Conservation (phyloP, 1,284 basidiomycete species). For the Tilletia walkeri region DNA sequence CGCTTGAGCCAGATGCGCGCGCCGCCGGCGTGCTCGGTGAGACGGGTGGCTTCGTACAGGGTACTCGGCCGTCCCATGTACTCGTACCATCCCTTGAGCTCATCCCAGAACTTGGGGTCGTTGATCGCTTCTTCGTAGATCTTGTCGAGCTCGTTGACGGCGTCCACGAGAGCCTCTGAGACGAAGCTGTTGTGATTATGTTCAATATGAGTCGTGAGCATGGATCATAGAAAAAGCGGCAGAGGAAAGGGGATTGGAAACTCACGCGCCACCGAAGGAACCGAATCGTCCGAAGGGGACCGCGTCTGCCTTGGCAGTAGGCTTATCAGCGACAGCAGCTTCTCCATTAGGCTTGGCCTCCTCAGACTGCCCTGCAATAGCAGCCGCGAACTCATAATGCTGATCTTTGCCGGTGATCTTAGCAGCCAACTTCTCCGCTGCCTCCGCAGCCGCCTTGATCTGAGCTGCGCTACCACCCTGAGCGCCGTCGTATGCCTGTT, state of each 20-base stretch:
- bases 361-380: conserved; percentile 1
- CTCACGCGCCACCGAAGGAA: conserved; percentile 89
- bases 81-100: conserved; percentile 81
- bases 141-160: conserved; percentile 82
- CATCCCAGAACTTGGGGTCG: conserved; percentile 89
- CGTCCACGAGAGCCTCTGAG: conserved; percentile 88
- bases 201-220: neutral
- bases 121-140: conserved; percentile 81
- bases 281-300: conserved; percentile 76
- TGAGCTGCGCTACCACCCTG: neutral
- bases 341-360: conserved; percentile 41
- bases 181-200: conserved; percentile 58
- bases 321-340: conserved; percentile 37
- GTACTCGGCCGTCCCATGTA: conserved; percentile 80
- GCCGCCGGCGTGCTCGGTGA: conserved; percentile 75
- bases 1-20: conserved; percentile 98
- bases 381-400: conserved; percentile 14
- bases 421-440: conserved; percentile 36
- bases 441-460: conserved; percentile 36
- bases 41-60: conserved; percentile 71
- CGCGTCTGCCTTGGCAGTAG: conserved; percentile 29
- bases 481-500: conserved; percentile 1
- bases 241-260: neutral
- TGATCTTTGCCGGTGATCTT: conserved; percentile 12
- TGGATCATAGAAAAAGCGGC: neutral